Percentiles rank a stretch among this genome's conserved stretches.
These are phyloP conservation scores for Fusarium veterinarium DNA, from an alignment of 2,329 filamentous ascomycete genomes.

Conservation along the genomic window DNA sequence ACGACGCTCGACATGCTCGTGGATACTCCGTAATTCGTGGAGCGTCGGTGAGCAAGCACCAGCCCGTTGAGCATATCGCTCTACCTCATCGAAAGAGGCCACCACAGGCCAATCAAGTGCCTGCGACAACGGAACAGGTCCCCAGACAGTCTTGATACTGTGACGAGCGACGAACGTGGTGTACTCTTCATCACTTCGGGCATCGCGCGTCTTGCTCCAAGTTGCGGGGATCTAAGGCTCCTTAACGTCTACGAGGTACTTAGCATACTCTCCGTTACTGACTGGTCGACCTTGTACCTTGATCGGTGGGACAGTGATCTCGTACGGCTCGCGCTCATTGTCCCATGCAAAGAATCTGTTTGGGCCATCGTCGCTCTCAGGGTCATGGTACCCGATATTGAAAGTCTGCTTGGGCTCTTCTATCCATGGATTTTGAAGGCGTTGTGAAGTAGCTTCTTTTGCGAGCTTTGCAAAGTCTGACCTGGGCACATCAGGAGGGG, in stretches of 20 bases:
- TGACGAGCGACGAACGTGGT: conserved; percentile 7
- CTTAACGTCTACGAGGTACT: neutral
- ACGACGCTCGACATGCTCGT: conserved; percentile 7
- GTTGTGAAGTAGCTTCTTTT: conserved; percentile 12
- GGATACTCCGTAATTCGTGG: conserved; percentile 24
- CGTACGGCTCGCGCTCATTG: conserved; percentile 29
- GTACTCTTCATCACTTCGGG: neutral
- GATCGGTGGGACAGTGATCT: neutral
- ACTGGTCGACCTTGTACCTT: conserved; percentile 21
- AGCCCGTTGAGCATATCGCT: conserved; percentile 17
- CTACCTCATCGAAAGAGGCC: conserved; percentile 26
- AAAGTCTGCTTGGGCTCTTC: neutral
- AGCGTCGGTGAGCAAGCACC: conserved; percentile 25
- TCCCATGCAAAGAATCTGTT: conserved; percentile 33
- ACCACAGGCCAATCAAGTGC: conserved; percentile 23
- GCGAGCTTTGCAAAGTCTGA: conserved; percentile 21
- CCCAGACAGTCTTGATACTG: conserved; percentile 25
- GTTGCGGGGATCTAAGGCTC: neutral
- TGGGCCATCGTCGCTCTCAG: conserved; percentile 9
- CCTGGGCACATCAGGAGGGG: neutral
- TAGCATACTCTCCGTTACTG: conserved; percentile 24
- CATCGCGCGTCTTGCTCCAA: neutral
- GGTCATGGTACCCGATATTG: conserved; percentile 13
- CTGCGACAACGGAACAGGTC: neutral
- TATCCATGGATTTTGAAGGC: conserved; percentile 6